phyloP scores from a whole-genome alignment of 1,139 yeast genomes.

The Meyerozyma athensensis region DNA sequence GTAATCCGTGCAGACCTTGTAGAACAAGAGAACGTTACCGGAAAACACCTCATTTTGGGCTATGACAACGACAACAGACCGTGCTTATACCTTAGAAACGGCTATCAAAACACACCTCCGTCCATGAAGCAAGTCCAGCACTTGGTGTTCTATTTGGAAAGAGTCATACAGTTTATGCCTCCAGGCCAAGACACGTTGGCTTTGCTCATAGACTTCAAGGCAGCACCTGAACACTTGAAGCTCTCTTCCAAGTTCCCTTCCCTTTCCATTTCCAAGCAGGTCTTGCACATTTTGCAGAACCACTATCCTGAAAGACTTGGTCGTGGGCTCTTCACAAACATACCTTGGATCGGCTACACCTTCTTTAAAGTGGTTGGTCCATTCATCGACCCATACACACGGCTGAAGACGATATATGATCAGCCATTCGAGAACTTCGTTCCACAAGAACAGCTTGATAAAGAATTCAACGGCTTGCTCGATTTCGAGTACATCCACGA shows the following conservation, averaged over 20 bases:
- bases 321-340: conserved; percentile 42
- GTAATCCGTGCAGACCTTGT: conserved; percentile 58
- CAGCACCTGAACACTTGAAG: conserved; percentile 39
- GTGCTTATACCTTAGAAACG: conserved; percentile 82
- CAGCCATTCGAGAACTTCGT: conserved; percentile 45
- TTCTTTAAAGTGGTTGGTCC: conserved; percentile 45
- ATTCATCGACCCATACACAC: conserved; percentile 46
- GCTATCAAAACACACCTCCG: conserved; percentile 87
- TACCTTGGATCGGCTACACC: conserved; percentile 46
- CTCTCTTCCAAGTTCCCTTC: conserved; percentile 42
- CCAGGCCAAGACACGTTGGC: conserved; percentile 93
- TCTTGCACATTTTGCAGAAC: conserved; percentile 15
- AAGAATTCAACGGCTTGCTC: conserved; percentile 41
- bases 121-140: conserved; percentile 88
- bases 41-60: conserved; percentile 85
- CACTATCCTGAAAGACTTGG: conserved; percentile 41
- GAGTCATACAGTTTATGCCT: conserved; percentile 91
- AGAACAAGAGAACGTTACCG: conserved; percentile 71
- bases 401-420: conserved; percentile 46
- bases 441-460: conserved; percentile 42
- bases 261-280: conserved; percentile 27
- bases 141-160: conserved; percentile 84
- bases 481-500: conserved; percentile 42
- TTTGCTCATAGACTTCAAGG: conserved; percentile 82
- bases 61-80: conserved; percentile 88